Conservation (phyloP, 768 basidiomycete species). For the Amanita phalloides region DNA sequence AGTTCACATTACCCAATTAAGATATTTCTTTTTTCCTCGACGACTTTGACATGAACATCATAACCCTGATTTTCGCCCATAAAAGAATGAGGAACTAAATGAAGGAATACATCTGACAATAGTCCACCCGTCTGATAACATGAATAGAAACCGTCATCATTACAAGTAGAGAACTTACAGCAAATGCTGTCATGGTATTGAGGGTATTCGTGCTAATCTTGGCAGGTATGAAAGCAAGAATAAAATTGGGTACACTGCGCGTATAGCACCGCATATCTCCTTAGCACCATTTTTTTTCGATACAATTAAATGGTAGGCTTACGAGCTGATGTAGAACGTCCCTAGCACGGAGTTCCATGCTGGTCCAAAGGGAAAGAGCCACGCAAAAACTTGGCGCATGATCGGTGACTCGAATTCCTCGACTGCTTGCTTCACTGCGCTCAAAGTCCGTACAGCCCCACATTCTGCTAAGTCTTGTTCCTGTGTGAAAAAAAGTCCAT, state of each 20-base stretch:
- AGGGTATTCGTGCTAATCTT: conserved; percentile 77
- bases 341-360: conserved; percentile 85
- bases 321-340: conserved; percentile 97
- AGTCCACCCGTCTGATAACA: conserved; percentile 68
- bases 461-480: conserved; percentile 31
- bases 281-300: neutral
- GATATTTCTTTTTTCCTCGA: conserved; percentile 88
- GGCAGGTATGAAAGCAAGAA: conserved; percentile 88
- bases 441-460: conserved; percentile 32
- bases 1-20: conserved; percentile 60
- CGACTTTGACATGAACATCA: conserved; percentile 69
- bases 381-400: conserved; percentile 70
- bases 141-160: conserved; percentile 3
- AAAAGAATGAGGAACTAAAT: conserved; percentile 86
- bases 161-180: conserved; percentile 36
- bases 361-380: conserved; percentile 84
- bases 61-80: conserved; percentile 76
- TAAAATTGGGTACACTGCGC: conserved; percentile 81
- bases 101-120: conserved; percentile 87
- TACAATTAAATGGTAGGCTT: conserved; percentile 22
- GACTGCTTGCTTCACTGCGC: conserved; percentile 46
- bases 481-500: conserved; percentile 11
- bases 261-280: neutral
- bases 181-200: conserved; percentile 92
- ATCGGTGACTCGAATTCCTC: conserved; percentile 61